These are phyloP conservation scores for Populus trichocarpa DNA, from an alignment of 441 rosid genomes.

Conservation along the genomic window DNA sequence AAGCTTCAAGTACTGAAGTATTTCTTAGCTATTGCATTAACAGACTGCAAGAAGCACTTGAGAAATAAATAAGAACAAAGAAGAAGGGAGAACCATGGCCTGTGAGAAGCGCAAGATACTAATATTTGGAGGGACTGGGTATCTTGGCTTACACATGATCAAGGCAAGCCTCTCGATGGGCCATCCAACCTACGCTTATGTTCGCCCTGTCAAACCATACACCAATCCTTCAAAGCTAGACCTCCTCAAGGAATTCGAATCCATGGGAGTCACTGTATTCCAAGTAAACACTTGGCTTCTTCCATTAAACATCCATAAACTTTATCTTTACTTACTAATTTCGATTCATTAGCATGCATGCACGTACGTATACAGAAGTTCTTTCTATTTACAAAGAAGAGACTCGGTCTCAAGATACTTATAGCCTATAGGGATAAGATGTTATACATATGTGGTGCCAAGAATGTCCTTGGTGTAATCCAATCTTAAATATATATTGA, in stretches of 20 bases:
- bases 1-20: background rate
- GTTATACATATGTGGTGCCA: too few species aligned
- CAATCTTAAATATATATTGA: too few species aligned
- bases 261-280: constrained; percentile 24
- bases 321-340: too few species aligned
- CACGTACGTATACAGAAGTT: background rate
- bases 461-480: too few species aligned
- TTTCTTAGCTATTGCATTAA: background rate
- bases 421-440: too few species aligned
- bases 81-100: constrained; percentile 1
- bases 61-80: background rate
- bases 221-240: constrained; percentile 17
- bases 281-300: constrained; percentile 12
- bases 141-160: constrained; percentile 38
- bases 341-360: too few species aligned
- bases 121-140: constrained; percentile 40
- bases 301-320: too few species aligned
- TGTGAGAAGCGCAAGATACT: constrained; percentile 22
- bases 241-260: constrained; percentile 15
- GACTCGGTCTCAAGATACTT: too few species aligned
- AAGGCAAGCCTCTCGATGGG: constrained; percentile 35
- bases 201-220: constrained; percentile 24
- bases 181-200: constrained; percentile 35
- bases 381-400: background rate
- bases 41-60: background rate